Evolutionary conservation across 768 basidiomycete species (phyloP).

Genomic region (Hysterangium stoloniferum): DNA sequence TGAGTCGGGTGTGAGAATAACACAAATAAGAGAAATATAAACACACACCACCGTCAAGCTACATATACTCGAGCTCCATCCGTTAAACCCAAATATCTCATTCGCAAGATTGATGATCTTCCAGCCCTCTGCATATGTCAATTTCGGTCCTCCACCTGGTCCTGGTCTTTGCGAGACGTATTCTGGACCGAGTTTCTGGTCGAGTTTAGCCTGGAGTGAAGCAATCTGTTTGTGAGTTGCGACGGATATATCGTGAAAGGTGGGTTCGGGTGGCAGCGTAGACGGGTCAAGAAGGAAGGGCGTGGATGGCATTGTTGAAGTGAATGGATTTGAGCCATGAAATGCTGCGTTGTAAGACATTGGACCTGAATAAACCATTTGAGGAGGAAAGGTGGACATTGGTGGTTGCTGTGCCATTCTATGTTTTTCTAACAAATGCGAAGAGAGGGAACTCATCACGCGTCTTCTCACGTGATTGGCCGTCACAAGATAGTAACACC

Average conservation of each 20-base stretch:
- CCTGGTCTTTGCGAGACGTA: conserved; percentile 85
- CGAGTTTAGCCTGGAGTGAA: conserved; percentile 69
- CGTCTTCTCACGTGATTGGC: no score
- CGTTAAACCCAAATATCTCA: conserved; percentile 97
- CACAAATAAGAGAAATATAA: neutral
- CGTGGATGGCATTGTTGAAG: conserved; percentile 10
- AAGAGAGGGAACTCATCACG: conserved; percentile 9
- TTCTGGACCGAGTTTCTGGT: conserved; percentile 90
- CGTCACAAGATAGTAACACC: no score
- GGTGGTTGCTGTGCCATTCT: conserved; percentile 3
- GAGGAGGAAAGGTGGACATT: conserved; percentile 7
- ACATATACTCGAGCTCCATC: conserved; percentile 81
- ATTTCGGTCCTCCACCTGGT: conserved; percentile 76
- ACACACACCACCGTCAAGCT: conserved; percentile 46
- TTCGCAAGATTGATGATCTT: conserved; percentile 97
- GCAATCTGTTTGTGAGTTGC: conserved; percentile 63
- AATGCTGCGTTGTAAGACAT: conserved; percentile 55
- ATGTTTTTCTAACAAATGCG: neutral
- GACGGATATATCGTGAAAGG: conserved; percentile 42
- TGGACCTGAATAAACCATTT: conserved; percentile 41
- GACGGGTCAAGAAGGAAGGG: conserved; percentile 5
- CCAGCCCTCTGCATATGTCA: conserved; percentile 97
- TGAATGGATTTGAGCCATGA: conserved; percentile 35
- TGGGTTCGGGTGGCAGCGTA: conserved; percentile 9
- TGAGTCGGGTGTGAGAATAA: neutral